A percentile compares a stretch with the other conserved stretches of the same genome.
Evolutionary conservation across 2,329 filamentous ascomycete species (phyloP).

Genomic region (Sporothrix humicola): DNA sequence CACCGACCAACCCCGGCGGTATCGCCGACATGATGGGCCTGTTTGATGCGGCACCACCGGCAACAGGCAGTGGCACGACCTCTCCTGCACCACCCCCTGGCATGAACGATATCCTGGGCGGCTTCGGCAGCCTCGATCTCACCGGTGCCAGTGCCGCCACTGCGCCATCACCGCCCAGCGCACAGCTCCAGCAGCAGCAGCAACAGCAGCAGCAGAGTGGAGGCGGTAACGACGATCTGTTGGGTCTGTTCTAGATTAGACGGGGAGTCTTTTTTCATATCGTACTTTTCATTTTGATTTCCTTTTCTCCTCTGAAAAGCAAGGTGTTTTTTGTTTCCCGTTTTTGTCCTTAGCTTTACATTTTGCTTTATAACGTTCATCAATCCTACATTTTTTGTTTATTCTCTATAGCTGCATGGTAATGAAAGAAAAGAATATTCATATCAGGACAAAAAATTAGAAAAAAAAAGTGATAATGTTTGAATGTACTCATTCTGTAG

Average conservation of each 20-base stretch:
- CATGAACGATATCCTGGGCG: slow-evolving; percentile 88
- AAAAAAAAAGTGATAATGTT: no score
- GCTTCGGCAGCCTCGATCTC: slow-evolving; percentile 82
- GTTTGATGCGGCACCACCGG: slow-evolving; percentile 67
- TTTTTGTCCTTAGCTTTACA: not conserved
- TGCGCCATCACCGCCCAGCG: slow-evolving; percentile 68
- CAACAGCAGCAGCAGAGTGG: slow-evolving; percentile 44
- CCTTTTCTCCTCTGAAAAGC: slow-evolving; percentile 20
- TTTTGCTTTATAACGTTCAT: slow-evolving; percentile 12
- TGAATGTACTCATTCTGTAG: not conserved
- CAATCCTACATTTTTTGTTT: not conserved
- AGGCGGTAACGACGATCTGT: slow-evolving; percentile 62
- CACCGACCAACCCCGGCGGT: slow-evolving; percentile 48
- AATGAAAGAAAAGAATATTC: slow-evolving; percentile 20
- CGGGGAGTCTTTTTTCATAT: not conserved
- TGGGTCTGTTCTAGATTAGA: slow-evolving; percentile 58
- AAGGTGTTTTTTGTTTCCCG: slow-evolving; percentile 19
- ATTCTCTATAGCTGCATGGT: slow-evolving; percentile 14
- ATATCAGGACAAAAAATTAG: not conserved
- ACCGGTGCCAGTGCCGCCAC: slow-evolving; percentile 61
- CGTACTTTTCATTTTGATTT: not conserved
- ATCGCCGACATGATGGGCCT: slow-evolving; percentile 72
- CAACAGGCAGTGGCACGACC: slow-evolving; percentile 47
- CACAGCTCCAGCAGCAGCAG: slow-evolving; percentile 58
- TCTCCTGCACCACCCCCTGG: slow-evolving; percentile 50